These are phyloP conservation scores for Porpolomopsis calyptriformis DNA, from an alignment of 768 basidiomycete genomes.

Conservation along the genomic window DNA sequence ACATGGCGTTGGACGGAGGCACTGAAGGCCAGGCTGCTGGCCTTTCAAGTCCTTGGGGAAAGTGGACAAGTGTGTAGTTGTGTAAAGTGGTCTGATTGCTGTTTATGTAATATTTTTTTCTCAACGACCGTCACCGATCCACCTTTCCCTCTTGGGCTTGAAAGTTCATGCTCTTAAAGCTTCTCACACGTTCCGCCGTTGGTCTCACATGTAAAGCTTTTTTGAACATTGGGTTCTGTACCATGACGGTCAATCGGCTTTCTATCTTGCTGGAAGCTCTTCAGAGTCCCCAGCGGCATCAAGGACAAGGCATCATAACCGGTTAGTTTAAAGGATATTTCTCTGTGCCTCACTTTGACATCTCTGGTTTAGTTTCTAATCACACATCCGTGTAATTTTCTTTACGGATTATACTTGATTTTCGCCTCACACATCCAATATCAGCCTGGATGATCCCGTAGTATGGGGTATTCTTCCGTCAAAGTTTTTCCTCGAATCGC, in stretches of 20 bases:
- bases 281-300: slow-evolving; percentile 30
- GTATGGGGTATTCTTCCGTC: slow-evolving; percentile 81
- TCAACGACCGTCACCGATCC: not conserved
- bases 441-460: slow-evolving; percentile 72
- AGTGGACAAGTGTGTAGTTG: not conserved
- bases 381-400: slow-evolving; percentile 90
- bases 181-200: slow-evolving; percentile 50
- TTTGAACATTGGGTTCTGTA: slow-evolving; percentile 53
- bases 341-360: slow-evolving; percentile 5
- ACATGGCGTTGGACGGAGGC: slow-evolving; percentile 24
- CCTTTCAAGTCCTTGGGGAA: not conserved
- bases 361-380: slow-evolving; percentile 58
- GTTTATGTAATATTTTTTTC: not conserved
- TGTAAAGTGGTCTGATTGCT: not conserved
- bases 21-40: slow-evolving; percentile 5
- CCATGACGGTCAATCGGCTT: slow-evolving; percentile 63
- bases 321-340: slow-evolving; percentile 32
- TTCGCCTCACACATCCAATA: slow-evolving; percentile 8
- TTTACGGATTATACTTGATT: slow-evolving; percentile 22
- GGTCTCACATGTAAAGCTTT: slow-evolving; percentile 75
- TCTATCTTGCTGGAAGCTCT: slow-evolving; percentile 55
- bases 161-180: slow-evolving; percentile 28
- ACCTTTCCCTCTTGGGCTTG: not conserved
- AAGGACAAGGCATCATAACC: slow-evolving; percentile 61
- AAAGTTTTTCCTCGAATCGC: slow-evolving; percentile 44